Evolutionary conservation across 2,329 filamentous ascomycete genomes (phyloP).

Genomic region (Magnaporthales sp.): DNA sequence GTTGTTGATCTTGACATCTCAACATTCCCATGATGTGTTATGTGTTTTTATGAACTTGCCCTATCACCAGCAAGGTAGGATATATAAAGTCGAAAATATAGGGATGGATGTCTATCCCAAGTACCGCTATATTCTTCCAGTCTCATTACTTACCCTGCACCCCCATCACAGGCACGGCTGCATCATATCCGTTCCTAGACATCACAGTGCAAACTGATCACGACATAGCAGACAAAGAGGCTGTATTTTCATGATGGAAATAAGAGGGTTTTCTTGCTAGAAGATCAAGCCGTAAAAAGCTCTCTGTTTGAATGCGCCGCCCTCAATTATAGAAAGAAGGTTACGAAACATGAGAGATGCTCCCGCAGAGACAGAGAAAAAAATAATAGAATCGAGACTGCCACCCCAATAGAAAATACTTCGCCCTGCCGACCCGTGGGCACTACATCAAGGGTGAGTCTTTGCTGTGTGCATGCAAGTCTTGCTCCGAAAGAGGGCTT

Average conservation of each 20-base stretch:
- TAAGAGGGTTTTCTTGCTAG: neutral
- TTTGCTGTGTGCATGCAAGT: no score
- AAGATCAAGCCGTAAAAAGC: neutral
- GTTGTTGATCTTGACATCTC: neutral
- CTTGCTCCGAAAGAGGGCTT: neutral
- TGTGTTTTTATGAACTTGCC: neutral
- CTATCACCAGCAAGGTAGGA: no score
- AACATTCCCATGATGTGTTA: neutral
- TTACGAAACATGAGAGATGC: neutral
- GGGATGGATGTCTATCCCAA: no score
- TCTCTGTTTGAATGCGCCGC: conserved; percentile 3
- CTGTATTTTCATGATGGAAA: neutral
- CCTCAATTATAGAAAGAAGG: neutral
- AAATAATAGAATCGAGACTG: neutral
- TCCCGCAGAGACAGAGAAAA: neutral
- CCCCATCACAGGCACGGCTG: no score
- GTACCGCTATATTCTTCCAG: no score
- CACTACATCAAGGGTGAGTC: neutral
- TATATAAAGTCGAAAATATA: no score
- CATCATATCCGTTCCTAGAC: no score
- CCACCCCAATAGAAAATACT: neutral
- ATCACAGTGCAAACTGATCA: no score
- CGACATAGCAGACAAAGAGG: neutral
- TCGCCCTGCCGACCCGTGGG: neutral
- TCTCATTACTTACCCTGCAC: no score